Conservation (phyloP, 441 rosid genomes). For the Adansonia madagascariensis region DNA sequence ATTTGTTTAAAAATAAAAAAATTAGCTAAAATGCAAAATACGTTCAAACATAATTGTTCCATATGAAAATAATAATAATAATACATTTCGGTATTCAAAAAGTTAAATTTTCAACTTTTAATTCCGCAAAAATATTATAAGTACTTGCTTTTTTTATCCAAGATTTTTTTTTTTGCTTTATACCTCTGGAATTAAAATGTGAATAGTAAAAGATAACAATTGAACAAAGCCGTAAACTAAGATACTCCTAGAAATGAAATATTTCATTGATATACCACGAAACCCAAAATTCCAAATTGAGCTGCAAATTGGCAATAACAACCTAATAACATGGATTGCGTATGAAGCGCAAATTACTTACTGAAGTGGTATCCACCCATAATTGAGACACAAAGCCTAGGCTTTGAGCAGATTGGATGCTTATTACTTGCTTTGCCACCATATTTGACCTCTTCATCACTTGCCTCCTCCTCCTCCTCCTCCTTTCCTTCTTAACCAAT, state of each 20-base stretch:
- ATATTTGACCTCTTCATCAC: conserved; percentile 61
- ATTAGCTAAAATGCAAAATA: background rate
- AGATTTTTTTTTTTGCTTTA: background rate
- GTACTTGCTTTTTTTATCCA: background rate
- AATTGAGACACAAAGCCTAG: conserved; percentile 82
- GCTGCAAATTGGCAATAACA: background rate
- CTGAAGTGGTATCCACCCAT: conserved; percentile 76
- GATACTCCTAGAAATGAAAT: background rate
- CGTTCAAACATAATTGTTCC: background rate
- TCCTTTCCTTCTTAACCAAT: conserved; percentile 34
- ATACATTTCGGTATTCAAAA: conserved; percentile 14
- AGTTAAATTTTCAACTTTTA: background rate
- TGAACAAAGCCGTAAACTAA: background rate
- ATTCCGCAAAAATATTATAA: background rate
- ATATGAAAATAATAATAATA: background rate
- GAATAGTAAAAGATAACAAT: background rate
- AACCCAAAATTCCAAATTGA: conserved; percentile 5
- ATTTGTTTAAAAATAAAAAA: background rate
- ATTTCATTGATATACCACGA: background rate
- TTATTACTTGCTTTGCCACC: conserved; percentile 84
- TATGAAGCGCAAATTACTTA: conserved; percentile 39
- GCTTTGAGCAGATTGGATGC: conserved; percentile 69
- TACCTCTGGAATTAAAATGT: background rate
- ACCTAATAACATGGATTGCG: background rate
- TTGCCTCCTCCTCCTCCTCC: conserved; percentile 50